Percentiles rank a stretch among this genome's conserved stretches.
Conservation (phyloP, 2,329 filamentous ascomycete genomes). For the Coniochaeta ligniaria region DNA sequence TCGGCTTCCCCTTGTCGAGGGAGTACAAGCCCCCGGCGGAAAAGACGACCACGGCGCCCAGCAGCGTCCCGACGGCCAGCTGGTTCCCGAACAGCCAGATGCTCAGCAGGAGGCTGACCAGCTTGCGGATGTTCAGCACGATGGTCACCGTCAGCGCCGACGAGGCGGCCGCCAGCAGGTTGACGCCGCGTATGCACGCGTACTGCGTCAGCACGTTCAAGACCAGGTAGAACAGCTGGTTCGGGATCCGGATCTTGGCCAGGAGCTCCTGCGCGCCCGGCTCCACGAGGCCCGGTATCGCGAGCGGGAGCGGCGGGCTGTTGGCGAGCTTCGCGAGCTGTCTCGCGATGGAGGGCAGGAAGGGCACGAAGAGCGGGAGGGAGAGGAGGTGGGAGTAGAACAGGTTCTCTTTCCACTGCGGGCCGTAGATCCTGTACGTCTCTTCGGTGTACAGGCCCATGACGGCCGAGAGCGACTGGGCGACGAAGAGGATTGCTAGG, state of each 20-base stretch:
- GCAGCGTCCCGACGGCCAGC: conserved; percentile 66
- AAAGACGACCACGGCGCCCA: conserved; percentile 83
- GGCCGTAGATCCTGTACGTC: conserved; percentile 77
- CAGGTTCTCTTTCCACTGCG: conserved; percentile 90
- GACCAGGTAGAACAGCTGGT: conserved; percentile 62
- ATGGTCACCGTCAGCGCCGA: conserved; percentile 95
- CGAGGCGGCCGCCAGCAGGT: conserved; percentile 80
- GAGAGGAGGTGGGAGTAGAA: conserved; percentile 84
- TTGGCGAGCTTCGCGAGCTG: conserved; percentile 57
- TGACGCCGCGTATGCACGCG: conserved; percentile 91
- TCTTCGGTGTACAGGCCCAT: conserved; percentile 95
- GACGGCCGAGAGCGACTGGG: conserved; percentile 82
- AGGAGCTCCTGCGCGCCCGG: conserved; percentile 28
- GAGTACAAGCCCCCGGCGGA: conserved; percentile 87
- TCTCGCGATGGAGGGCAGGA: conserved; percentile 55
- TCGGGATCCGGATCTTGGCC: conserved; percentile 45
- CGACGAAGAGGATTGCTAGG: conserved; percentile 74
- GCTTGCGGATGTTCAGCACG: conserved; percentile 88
- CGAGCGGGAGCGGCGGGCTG: conserved; percentile 54
- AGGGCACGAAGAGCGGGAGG: conserved; percentile 68
- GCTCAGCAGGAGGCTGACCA: conserved; percentile 83
- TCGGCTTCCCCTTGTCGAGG: conserved; percentile 50
- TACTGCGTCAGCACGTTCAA: conserved; percentile 87
- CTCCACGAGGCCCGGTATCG: conserved; percentile 21
- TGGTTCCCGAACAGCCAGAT: conserved; percentile 92